phyloP scores from a whole-genome alignment of 495 filamentous ascomycete genomes.

The Penicillium turbatum region DNA sequence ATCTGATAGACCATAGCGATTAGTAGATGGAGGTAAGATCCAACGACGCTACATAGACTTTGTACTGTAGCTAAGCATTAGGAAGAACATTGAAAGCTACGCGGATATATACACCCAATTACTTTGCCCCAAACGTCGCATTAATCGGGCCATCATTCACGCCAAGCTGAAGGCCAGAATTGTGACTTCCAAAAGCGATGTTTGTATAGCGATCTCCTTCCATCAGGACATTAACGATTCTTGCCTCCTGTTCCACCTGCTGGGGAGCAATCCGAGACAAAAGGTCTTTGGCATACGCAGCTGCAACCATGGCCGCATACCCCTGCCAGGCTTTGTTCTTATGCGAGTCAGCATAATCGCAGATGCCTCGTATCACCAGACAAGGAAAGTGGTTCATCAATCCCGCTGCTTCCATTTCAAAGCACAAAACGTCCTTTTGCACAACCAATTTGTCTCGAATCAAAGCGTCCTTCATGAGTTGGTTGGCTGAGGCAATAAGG shows the following conservation, averaged over 20 bases:
- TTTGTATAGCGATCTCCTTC: too few species aligned
- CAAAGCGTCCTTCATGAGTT: conserved; percentile 25
- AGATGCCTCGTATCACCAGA: conserved; percentile 35
- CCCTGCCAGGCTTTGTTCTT: conserved; percentile 20
- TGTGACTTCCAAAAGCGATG: neutral
- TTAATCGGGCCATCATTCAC: neutral
- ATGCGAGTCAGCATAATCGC: conserved; percentile 37
- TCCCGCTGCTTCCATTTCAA: conserved; percentile 42
- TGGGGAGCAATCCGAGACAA: neutral
- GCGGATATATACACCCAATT: too few species aligned
- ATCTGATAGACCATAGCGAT: too few species aligned
- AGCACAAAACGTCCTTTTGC: conserved; percentile 30
- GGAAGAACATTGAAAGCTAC: too few species aligned
- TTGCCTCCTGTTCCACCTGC: neutral
- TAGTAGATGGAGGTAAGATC: too few species aligned
- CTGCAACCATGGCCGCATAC: conserved; percentile 23
- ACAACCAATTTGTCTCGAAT: conserved; percentile 24
- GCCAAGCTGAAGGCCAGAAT: neutral
- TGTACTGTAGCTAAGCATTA: too few species aligned
- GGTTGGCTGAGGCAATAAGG: conserved; percentile 25
- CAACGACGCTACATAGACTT: too few species aligned
- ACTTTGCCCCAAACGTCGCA: too few species aligned
- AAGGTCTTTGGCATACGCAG: conserved; percentile 30
- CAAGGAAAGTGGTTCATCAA: conserved; percentile 34
- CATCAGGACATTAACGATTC: neutral